Evolutionary conservation across 306 rosid genomes (phyloP), one percentile per base, ranked within the genome.

Genomic region (Lupinus albus): DNA sequence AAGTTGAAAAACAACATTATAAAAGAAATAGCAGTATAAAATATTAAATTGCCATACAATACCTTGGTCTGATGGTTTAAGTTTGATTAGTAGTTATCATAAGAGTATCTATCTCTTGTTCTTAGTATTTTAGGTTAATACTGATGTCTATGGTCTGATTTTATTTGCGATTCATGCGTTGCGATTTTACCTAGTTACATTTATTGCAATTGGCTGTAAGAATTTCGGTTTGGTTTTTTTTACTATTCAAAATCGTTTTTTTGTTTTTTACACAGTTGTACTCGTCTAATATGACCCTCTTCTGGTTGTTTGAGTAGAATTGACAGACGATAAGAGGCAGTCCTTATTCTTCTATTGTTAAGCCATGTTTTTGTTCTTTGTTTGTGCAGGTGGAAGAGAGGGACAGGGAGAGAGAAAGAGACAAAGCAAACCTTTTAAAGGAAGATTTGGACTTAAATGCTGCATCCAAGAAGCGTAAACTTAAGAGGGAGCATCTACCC

Each of bases 391-490:
- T 74, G 85, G 92, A 81, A 44, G 85, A 81, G 67, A 76, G 80
- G 66, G 67, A 83, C 11, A 77, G 80, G 53, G 91, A 86, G 39
- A 79, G 91, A 48, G 96, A 89, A 49, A 84, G 96, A 70, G 99
- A 93, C 65, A 93, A 93, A 64, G 80, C 85, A 28, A 93, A 44
- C 77, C 68, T 88, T 73, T 76, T 78, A 77, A 93, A 90, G 77
- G 99, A 93, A 71, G 99, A 93, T 5, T 70, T 84, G 76, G 97
- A 90, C 8, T 76, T 81, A 52, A 81, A 59, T 18, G 96, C 89
- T 1, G 91, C 86, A 64, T 86, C 96, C 35, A 93, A 93, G 89
- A 86, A 90, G 76, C 91, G 96, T 44, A 93, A 93, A 70, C 96
- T 90, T 41, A 93, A 93, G 75, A 84, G 97, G 81, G 99, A 93